These are phyloP conservation scores for Lycium ferocissimum DNA, from an alignment of 257 asterid species.

Conservation along the genomic window DNA sequence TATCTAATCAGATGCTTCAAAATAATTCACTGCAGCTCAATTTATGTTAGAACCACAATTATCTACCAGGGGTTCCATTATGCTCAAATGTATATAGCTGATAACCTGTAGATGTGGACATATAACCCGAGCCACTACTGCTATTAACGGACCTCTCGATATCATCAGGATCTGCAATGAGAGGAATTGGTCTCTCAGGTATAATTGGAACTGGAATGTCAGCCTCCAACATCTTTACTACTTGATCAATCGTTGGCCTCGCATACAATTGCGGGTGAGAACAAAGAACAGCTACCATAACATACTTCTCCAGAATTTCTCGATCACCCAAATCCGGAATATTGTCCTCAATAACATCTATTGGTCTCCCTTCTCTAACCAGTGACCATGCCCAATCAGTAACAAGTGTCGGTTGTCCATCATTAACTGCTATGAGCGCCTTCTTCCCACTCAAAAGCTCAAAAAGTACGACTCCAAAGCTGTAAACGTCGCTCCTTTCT, in stretches of 20 bases:
- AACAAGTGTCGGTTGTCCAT: constrained; percentile 60
- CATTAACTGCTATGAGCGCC: constrained; percentile 60
- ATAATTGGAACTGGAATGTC: constrained; percentile 64
- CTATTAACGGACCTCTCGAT: constrained; percentile 66
- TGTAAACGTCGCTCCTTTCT: constrained; percentile 78
- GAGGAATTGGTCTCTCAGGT: constrained; percentile 79
- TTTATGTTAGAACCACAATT: constrained; percentile 27
- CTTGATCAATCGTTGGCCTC: constrained; percentile 91
- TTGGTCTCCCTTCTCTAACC: constrained; percentile 63
- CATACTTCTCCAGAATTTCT: constrained; percentile 74
- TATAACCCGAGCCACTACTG: constrained; percentile 66
- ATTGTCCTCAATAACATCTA: constrained; percentile 67
- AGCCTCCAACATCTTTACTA: constrained; percentile 73
- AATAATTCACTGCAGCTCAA: background rate
- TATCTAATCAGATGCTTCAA: background rate
- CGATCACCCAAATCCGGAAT: constrained; percentile 62
- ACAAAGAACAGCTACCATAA: constrained; percentile 75
- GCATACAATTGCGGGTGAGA: constrained; percentile 87
- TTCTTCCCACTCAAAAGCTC: constrained; percentile 87
- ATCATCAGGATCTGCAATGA: constrained; percentile 67
- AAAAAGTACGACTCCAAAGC: constrained; percentile 81
- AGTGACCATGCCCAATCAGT: constrained; percentile 93
- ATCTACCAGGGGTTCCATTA: constrained; percentile 34
- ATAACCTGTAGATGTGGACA: constrained; percentile 66
- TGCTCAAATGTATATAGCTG: constrained; percentile 50